Evolutionary conservation across 768 basidiomycete species (phyloP).

Genomic region (Phanerodontia chrysosporium): DNA sequence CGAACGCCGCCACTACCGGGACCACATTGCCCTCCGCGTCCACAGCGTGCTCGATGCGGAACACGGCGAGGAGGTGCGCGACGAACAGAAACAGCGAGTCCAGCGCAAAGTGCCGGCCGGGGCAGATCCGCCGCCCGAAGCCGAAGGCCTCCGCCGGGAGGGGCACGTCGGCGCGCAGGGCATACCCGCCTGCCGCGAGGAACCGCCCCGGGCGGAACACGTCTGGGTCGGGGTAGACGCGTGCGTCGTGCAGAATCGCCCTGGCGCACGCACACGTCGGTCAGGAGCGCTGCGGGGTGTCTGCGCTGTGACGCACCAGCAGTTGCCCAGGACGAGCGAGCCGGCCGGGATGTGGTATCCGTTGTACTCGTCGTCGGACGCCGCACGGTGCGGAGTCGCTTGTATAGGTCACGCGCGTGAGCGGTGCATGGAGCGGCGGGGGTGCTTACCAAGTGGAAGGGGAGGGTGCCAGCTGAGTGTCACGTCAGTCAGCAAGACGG

Average conservation of each 20-base stretch:
- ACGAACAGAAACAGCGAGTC: conserved; percentile 14
- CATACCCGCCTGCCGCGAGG: conserved; percentile 11
- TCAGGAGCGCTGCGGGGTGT: neutral
- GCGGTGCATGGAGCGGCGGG: neutral
- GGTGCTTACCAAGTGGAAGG: conserved; percentile 6
- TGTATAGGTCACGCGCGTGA: neutral
- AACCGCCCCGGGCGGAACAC: conserved; percentile 27
- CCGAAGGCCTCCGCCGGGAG: conserved; percentile 7
- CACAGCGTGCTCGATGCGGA: conserved; percentile 14
- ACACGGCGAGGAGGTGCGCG: conserved; percentile 16
- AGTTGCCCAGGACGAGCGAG: conserved; percentile 10
- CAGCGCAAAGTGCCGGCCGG: conserved; percentile 17
- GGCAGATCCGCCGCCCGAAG: conserved; percentile 19
- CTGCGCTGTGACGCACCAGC: neutral
- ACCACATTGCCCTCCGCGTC: conserved; percentile 9
- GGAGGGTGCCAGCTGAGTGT: neutral
- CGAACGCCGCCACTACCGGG: neutral
- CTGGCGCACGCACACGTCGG: neutral
- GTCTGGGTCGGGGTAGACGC: conserved; percentile 22
- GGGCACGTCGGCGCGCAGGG: neutral
- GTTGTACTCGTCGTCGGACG: conserved; percentile 6
- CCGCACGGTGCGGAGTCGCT: neutral
- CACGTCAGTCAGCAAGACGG: neutral
- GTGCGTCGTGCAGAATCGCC: conserved; percentile 27
- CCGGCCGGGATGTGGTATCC: conserved; percentile 1